Evolutionary conservation across 441 rosid genomes (phyloP), one percentile per base, ranked within the genome.

Genomic region (Adansonia rubrostipa): DNA sequence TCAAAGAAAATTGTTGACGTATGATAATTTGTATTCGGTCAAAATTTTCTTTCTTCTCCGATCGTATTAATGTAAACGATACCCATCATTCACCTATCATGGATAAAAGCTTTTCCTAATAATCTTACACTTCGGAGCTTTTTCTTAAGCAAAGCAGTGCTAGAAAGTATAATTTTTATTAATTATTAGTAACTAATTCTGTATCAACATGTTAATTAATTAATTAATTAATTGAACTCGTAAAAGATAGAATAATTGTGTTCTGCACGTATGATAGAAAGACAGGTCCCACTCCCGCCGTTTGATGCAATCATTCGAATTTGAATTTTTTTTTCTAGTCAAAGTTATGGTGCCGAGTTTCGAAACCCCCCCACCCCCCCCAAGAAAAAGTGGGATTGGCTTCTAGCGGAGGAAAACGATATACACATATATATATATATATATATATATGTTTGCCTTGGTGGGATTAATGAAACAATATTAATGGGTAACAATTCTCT

Each of bases 231-330:
- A 53, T 56, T n/a, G 3, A 3, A 17, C 24, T 68, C n/a, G 40
- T 54, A 24, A 77, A 69, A 73, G 81, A 82, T 70, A 58, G 22
- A 78, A 84, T 84, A 70, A 83, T 82, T 82, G 78, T 22, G 61
- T 78, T 82, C 42, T n/a, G 50, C 15, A 80, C 68, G 42, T 69
- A 77, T 83, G 42, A 82, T 50, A 58, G 68, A 71, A 84, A 64
- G 86, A 72, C 85, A 83, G 71, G 62, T 68, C 87, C 88, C 87
- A 82, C 85, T 51, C 65, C 81, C 86, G 86, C 89, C 87, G 88
- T 82, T 78, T 56, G 80, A 78, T 80, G 84, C 79, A 82, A 87
- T 57, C 33, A 58, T 20, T 28, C 2, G 33, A 28, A 28, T 28
- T 28, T 28, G 1, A 28, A 58, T 69, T 0, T 40, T 4, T 40